Evolutionary conservation across 1,139 yeast genomes (phyloP).

Genomic region (Taphrina wiesneri): DNA sequence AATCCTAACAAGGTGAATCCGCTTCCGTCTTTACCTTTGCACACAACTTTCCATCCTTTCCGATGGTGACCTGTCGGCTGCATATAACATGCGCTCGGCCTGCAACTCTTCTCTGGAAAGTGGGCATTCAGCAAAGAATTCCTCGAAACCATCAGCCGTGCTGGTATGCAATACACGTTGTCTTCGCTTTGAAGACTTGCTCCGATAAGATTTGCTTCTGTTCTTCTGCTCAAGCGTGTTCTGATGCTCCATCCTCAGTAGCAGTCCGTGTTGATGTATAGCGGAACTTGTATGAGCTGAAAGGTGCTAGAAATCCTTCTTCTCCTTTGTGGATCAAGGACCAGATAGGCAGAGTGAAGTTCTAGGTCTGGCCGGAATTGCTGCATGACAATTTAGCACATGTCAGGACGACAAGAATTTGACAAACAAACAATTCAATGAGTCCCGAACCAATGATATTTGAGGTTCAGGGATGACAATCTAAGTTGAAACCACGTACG

Average conservation of each 20-base stretch:
- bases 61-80: constrained; percentile 2
- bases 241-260: background rate
- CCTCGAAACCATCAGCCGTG: constrained; percentile 13
- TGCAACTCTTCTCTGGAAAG: constrained; percentile 1
- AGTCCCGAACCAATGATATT: no score
- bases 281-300: background rate
- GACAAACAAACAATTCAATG: no score
- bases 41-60: constrained; percentile 16
- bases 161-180: background rate
- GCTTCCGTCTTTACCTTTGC: background rate
- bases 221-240: background rate
- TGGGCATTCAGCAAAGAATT: constrained; percentile 26
- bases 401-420: no score
- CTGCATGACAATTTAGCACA: no score
- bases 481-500: no score
- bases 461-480: no score
- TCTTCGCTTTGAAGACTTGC: background rate
- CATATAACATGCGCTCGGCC: background rate
- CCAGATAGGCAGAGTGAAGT: no score
- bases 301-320: no score
- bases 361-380: no score
- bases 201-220: background rate
- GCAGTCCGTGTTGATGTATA: background rate
- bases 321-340: no score
- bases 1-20: background rate